Base-by-base conservation (phyloP, 306 rosid genomes). In the Vigna nakashimae region DNA sequence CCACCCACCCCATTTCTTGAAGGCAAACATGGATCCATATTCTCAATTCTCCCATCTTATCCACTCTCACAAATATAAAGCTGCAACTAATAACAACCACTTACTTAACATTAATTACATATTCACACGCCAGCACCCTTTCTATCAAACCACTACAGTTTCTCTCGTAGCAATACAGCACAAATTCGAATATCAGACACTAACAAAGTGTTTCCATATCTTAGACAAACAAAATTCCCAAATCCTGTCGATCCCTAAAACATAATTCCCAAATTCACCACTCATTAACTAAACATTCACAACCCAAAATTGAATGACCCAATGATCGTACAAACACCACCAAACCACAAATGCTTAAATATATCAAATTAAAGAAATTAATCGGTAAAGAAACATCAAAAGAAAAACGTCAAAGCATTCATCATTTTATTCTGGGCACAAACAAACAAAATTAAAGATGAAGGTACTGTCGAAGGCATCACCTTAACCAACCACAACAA, bases 171-270 rank as follows among this genome's bases (percentile, higher is more conserved):
- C 43, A 57, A 60, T 16, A 49, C 16, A 15, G 10, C 46, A 8
- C 49, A 69, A 82, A 66, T 52, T 42, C 28, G 50, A 59, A 74
- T 40, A 28, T 36, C 73, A 71, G 55, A 13, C 13, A 70, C 53
- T 8, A 60, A 28, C 73, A 30, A 75, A 62, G n/a, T 52, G 51
- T 11, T 28, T 42, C 9, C 50, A 58, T 2, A 12, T 58, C 57
- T 26, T 14, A 30, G 8, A 59, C 40, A 59, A 59, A 42, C 68
- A 64, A 48, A 59, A 42, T 69, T 75, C 65, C 65, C 53, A 56
- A 65, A 82, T 40, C 68, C 65, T 32, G 22, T 28, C 16, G 65
- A 71, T 79, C 67, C 80, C 60, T 66, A 43, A 45, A 74, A 45
- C 76, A 74, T 57, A 57, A 22, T 42, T 13, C 49, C 15, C 5